Evolutionary conservation across 2,329 filamentous ascomycete genomes (phyloP).

Genomic region (Aspergillus luchuensis): DNA sequence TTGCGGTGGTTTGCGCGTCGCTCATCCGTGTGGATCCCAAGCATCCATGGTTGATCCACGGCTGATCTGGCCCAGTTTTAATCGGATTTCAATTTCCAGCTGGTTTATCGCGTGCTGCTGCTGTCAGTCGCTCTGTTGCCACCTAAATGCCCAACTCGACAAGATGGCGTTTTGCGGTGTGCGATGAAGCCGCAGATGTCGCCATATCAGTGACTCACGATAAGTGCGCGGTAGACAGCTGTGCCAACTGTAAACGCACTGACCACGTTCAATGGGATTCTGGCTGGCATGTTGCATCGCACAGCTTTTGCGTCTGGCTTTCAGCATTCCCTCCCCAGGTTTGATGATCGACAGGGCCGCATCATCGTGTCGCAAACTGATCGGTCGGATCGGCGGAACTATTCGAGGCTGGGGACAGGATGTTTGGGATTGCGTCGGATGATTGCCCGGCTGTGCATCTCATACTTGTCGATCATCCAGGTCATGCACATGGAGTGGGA

Average conservation of each 20-base stretch:
- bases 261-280: background rate
- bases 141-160: background rate
- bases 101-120: background rate
- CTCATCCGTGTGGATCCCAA: background rate
- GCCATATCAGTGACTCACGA: background rate
- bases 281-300: too few relatives aligned
- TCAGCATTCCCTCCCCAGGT: background rate
- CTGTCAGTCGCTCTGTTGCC: background rate
- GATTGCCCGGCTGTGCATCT: background rate
- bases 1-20: constrained; percentile 10
- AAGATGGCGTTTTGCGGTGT: background rate
- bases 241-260: background rate
- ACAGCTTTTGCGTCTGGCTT: too few relatives aligned
- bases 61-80: background rate
- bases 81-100: constrained; percentile 4
- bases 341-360: background rate
- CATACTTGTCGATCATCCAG: background rate
- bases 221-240: background rate
- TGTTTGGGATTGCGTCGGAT: background rate
- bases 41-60: constrained; percentile 7
- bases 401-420: background rate
- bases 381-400: background rate
- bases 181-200: too few relatives aligned
- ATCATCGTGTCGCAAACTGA: background rate
- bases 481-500: background rate